Percentiles rank a stretch among this genome's conserved stretches.
phyloP scores from a whole-genome alignment of 2,329 filamentous ascomycete genomes.

The Fusarium cicatricum region DNA sequence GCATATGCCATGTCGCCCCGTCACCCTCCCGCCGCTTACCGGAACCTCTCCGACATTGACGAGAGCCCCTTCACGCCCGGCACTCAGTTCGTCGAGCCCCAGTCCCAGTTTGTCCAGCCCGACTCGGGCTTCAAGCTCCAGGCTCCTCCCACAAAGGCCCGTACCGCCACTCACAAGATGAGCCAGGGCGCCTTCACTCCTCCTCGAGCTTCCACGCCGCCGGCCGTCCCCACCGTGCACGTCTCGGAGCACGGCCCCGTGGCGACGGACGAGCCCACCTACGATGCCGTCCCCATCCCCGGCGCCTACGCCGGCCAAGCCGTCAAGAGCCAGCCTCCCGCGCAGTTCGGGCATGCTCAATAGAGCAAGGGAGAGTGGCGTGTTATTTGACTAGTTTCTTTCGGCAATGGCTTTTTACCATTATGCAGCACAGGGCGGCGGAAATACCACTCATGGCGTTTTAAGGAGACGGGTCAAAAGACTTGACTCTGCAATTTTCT shows the following conservation, averaged over 20 bases:
- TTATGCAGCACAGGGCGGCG: constrained; percentile 23
- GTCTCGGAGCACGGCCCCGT: constrained; percentile 71
- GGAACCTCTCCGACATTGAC: constrained; percentile 57
- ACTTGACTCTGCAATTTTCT: constrained; percentile 23
- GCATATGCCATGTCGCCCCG: constrained; percentile 65
- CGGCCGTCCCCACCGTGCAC: constrained; percentile 51
- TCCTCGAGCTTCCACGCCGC: constrained; percentile 48
- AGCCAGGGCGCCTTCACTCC: constrained; percentile 70
- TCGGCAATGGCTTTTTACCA: constrained; percentile 14
- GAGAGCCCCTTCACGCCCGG: constrained; percentile 62
- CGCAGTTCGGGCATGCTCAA: constrained; percentile 53
- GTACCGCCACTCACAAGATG: constrained; percentile 77
- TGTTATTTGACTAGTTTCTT: constrained; percentile 3
- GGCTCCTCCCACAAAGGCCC: constrained; percentile 81
- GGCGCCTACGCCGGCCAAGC: constrained; percentile 75
- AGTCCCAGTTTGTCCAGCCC: constrained; percentile 65
- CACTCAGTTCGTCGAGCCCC: constrained; percentile 66
- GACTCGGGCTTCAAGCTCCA: constrained; percentile 82
- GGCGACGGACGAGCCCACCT: constrained; percentile 82
- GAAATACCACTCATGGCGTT: constrained; percentile 37
- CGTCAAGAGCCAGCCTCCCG: constrained; percentile 60
- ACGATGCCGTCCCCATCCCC: constrained; percentile 88
- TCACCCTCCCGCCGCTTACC: constrained; percentile 66
- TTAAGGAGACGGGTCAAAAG: constrained; percentile 9
- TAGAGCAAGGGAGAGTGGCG: constrained; percentile 25